phyloP scores from a whole-genome alignment of 2,329 filamentous ascomycete genomes.

The Xylaria sp. region DNA sequence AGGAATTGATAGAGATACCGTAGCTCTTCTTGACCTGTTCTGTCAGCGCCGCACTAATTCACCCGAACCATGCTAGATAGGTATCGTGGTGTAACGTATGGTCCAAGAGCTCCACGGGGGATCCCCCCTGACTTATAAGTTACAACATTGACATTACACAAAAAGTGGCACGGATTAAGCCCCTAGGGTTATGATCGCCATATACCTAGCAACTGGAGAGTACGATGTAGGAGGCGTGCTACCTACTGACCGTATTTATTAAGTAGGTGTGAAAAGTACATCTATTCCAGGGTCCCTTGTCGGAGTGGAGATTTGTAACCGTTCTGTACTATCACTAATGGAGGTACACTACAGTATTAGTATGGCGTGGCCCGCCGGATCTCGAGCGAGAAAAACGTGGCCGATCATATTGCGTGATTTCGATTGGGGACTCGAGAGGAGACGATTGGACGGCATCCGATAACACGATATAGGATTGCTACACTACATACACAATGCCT shows the following conservation, averaged over 20 bases:
- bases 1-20: conserved; percentile 17
- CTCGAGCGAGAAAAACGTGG: conserved; percentile 29
- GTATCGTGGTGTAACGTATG: conserved; percentile 8
- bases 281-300: not conserved
- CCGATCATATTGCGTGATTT: conserved; percentile 32
- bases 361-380: conserved; percentile 20
- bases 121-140: conserved; percentile 15
- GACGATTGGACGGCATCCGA: conserved; percentile 5
- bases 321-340: not conserved
- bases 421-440: conserved; percentile 12
- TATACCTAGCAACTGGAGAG: not conserved
- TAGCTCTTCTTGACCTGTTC: conserved; percentile 9
- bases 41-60: conserved; percentile 31
- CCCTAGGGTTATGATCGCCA: not conserved
- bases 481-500: not conserved
- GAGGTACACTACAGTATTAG: not conserved
- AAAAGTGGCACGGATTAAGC: not conserved
- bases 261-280: not conserved
- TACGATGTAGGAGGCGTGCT: too few species aligned
- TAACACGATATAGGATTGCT: conserved; percentile 14
- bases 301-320: conserved; percentile 3
- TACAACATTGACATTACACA: not conserved
- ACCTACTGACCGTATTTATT: not conserved
- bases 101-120: conserved; percentile 15
- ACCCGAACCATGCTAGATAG: conserved; percentile 19